Conservation (phyloP, 495 filamentous ascomycete species). For the Aspergillus sclerotiicarbonarius region DNA sequence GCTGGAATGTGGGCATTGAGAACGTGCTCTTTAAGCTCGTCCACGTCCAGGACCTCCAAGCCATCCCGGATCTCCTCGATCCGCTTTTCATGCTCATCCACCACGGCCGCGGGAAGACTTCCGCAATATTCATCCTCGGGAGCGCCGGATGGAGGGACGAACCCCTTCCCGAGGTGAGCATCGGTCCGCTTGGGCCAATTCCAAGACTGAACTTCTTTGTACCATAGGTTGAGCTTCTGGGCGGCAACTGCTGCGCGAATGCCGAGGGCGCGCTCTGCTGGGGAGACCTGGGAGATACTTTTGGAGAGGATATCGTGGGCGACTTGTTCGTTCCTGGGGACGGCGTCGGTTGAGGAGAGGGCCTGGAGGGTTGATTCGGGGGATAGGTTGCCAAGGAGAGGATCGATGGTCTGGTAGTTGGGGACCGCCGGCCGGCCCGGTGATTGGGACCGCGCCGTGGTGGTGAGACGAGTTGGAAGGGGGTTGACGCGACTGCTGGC, state of each 20-base stretch:
- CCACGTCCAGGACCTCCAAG: conserved; percentile 77
- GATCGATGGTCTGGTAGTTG: conserved; percentile 41
- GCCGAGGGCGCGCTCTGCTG: conserved; percentile 67
- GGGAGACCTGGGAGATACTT: conserved; percentile 65
- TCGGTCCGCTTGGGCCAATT: conserved; percentile 58
- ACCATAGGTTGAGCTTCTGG: conserved; percentile 73
- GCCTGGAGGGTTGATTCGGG: conserved; percentile 56
- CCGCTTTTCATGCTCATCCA: conserved; percentile 66
- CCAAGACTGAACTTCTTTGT: conserved; percentile 73
- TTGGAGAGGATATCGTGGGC: conserved; percentile 55
- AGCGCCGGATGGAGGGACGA: conserved; percentile 47
- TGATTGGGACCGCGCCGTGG: conserved; percentile 26
- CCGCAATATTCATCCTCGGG: conserved; percentile 61
- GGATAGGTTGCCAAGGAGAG: conserved; percentile 53
- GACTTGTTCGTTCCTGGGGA: conserved; percentile 46
- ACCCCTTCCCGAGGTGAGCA: conserved; percentile 47
- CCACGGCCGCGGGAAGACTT: conserved; percentile 58
- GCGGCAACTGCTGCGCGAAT: conserved; percentile 71
- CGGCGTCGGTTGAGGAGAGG: conserved; percentile 52
- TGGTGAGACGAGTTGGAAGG: conserved; percentile 30
- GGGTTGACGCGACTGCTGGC: conserved; percentile 31
- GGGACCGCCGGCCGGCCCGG: conserved; percentile 26
- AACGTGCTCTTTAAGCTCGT: conserved; percentile 88
- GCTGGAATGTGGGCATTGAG: conserved; percentile 69
- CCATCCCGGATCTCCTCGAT: conserved; percentile 74